phyloP scores from a whole-genome alignment of 2,329 filamentous ascomycete species.

The Cercospora janseana region DNA sequence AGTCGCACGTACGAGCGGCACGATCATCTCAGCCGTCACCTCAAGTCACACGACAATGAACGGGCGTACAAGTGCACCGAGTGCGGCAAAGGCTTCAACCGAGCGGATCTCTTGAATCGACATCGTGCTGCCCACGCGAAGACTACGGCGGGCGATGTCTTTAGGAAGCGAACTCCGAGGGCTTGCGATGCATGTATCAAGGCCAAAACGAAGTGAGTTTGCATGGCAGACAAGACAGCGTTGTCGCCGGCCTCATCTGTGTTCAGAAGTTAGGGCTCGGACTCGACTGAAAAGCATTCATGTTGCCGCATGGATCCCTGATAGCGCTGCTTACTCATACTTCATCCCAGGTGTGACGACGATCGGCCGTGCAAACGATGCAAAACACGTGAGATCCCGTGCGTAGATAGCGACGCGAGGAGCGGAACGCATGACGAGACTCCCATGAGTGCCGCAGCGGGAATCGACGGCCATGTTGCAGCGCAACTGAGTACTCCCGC shows the following conservation, averaged over 20 bases:
- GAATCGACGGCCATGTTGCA: background rate
- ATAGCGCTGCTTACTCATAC: background rate
- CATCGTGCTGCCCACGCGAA: conserved; percentile 31
- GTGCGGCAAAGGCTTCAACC: conserved; percentile 34
- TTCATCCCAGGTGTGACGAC: conserved; percentile 27
- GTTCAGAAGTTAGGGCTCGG: too few relatives aligned
- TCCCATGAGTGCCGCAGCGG: background rate
- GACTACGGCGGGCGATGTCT: conserved; percentile 22
- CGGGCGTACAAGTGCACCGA: conserved; percentile 27
- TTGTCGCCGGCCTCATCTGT: background rate
- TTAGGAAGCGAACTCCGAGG: conserved; percentile 27
- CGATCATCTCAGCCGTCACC: conserved; percentile 30
- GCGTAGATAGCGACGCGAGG: conserved; percentile 28
- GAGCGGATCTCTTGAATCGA: conserved; percentile 32
- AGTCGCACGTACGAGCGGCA: conserved; percentile 29
- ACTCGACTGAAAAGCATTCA: too few relatives aligned
- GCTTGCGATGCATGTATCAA: conserved; percentile 31
- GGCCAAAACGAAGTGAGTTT: conserved; percentile 26
- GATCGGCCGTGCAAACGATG: conserved; percentile 32
- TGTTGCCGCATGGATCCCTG: too few relatives aligned
- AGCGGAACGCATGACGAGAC: conserved; percentile 12
- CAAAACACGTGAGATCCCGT: conserved; percentile 24
- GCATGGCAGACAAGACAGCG: background rate
- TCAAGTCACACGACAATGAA: conserved; percentile 34
- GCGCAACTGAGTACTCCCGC: conserved; percentile 14